A percentile compares a stretch with the other conserved stretches of the same genome.
Conservation (phyloP, 2,329 filamentous ascomycete genomes). For the Teratosphaeria nubilosa region DNA sequence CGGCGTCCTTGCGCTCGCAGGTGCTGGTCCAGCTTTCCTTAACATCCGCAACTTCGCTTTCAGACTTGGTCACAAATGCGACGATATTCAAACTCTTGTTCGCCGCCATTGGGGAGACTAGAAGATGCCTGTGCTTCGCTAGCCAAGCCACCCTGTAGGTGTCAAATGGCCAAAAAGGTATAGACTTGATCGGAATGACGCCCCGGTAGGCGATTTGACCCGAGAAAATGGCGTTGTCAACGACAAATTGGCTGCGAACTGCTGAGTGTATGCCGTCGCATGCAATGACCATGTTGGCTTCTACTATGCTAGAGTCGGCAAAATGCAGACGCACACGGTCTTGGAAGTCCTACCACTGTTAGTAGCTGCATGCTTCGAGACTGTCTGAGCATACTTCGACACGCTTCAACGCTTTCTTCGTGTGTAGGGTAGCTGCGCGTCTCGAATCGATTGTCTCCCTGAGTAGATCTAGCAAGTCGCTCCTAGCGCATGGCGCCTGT, state of each 20-base stretch:
- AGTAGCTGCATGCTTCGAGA: background rate
- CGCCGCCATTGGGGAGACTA: conserved; percentile 28
- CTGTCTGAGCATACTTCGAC: conserved; percentile 8
- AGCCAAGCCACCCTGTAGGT: conserved; percentile 22
- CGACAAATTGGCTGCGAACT: conserved; percentile 35
- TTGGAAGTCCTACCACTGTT: conserved; percentile 10
- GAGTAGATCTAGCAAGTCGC: conserved; percentile 21
- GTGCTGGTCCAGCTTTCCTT: conserved; percentile 28
- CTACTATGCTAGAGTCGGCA: conserved; percentile 8
- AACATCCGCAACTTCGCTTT: conserved; percentile 24
- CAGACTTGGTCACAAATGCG: conserved; percentile 24
- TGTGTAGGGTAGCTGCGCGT: conserved; percentile 18
- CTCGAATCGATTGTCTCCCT: conserved; percentile 11
- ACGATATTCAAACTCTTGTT: conserved; percentile 30
- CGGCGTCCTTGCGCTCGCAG: conserved; percentile 18
- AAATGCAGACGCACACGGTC: conserved; percentile 15
- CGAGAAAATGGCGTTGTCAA: conserved; percentile 40
- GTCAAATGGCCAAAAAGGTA: conserved; percentile 11
- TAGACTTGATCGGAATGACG: conserved; percentile 13
- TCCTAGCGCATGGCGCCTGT: conserved; percentile 15
- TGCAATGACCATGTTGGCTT: conserved; percentile 11
- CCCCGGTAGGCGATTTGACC: conserved; percentile 36
- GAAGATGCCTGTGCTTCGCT: conserved; percentile 27
- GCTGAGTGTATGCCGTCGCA: conserved; percentile 16
- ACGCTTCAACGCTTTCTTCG: conserved; percentile 15